phyloP scores from a whole-genome alignment of 495 filamentous ascomycete species.

The Hypoxylon trugodes region DNA sequence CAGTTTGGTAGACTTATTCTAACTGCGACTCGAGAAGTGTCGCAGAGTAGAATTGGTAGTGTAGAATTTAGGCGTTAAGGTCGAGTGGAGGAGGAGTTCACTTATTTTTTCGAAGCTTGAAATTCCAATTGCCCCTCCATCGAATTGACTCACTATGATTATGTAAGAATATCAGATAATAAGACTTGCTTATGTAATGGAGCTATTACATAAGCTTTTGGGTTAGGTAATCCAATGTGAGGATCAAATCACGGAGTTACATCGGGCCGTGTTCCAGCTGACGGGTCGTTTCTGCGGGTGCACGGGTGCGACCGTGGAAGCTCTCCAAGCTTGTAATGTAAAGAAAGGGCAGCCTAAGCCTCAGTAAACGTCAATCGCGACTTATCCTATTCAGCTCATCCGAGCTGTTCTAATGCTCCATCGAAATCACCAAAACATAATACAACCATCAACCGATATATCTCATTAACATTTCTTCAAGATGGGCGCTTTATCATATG shows the following conservation, averaged over 20 bases:
- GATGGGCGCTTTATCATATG: conserved; percentile 69
- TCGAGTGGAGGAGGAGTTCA: conserved; percentile 12
- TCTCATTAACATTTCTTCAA: conserved; percentile 40
- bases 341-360: conserved; percentile 34
- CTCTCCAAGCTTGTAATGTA: conserved; percentile 36
- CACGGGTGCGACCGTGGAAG: conserved; percentile 30
- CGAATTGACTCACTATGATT: conserved; percentile 28
- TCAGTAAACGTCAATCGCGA: conserved; percentile 37
- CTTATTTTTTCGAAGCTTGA: conserved; percentile 19
- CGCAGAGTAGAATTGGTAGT: conserved; percentile 11
- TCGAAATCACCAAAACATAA: conserved; percentile 12
- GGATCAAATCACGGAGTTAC: not conserved
- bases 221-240: not conserved
- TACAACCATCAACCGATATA: conserved; percentile 11
- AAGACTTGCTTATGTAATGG: conserved; percentile 15
- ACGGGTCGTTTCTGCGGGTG: conserved; percentile 3
- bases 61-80: conserved; percentile 12
- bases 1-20: conserved; percentile 54
- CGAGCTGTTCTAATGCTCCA: conserved; percentile 32
- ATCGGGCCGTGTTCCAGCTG: conserved; percentile 17
- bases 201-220: not conserved
- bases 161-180: not conserved
- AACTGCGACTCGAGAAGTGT: conserved; percentile 20
- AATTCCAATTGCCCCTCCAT: conserved; percentile 31
- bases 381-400: conserved; percentile 28